Evolutionary conservation across 2,329 filamentous ascomycete genomes (phyloP).

Genomic region (Pestalotiopsis sp.): DNA sequence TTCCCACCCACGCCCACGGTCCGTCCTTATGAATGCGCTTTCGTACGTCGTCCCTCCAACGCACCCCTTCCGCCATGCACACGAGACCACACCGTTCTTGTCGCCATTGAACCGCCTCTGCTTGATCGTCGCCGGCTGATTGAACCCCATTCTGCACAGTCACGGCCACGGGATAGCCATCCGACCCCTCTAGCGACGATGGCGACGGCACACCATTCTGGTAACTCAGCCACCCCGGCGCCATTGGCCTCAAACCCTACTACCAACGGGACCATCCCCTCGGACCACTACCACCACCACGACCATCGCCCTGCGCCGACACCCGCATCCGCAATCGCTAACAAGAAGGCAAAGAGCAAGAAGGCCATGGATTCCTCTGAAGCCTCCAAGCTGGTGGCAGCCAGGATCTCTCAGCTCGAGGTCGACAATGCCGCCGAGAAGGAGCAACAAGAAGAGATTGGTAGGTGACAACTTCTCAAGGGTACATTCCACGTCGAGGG

Average conservation of each 20-base stretch:
- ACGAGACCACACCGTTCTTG: not conserved
- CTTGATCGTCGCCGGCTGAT: not conserved
- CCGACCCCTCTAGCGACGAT: slow-evolving; percentile 26
- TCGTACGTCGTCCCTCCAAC: slow-evolving; percentile 8
- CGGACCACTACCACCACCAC: slow-evolving; percentile 29
- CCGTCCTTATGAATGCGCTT: slow-evolving; percentile 2
- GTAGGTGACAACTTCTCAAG: slow-evolving; percentile 53
- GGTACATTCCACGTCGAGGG: not conserved
- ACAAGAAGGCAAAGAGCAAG: slow-evolving; percentile 83
- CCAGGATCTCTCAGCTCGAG: slow-evolving; percentile 93
- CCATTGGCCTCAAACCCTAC: slow-evolving; percentile 31
- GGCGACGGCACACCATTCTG: slow-evolving; percentile 37
- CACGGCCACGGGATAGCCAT: slow-evolving; percentile 11
- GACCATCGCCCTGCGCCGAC: slow-evolving; percentile 44
- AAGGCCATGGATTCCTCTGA: slow-evolving; percentile 84
- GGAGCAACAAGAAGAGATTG: slow-evolving; percentile 94
- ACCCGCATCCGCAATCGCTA: slow-evolving; percentile 50
- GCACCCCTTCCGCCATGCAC: slow-evolving; percentile 14
- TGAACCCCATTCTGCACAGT: not conserved
- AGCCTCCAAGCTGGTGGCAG: slow-evolving; percentile 86
- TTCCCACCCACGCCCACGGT: not conserved
- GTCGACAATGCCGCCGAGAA: slow-evolving; percentile 91
- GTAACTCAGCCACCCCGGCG: slow-evolving; percentile 31
- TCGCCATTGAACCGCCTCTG: not conserved
- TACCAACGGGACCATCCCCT: slow-evolving; percentile 31